phyloP scores from a whole-genome alignment of 1,139 yeast species.

The Kodamaea anthophila region DNA sequence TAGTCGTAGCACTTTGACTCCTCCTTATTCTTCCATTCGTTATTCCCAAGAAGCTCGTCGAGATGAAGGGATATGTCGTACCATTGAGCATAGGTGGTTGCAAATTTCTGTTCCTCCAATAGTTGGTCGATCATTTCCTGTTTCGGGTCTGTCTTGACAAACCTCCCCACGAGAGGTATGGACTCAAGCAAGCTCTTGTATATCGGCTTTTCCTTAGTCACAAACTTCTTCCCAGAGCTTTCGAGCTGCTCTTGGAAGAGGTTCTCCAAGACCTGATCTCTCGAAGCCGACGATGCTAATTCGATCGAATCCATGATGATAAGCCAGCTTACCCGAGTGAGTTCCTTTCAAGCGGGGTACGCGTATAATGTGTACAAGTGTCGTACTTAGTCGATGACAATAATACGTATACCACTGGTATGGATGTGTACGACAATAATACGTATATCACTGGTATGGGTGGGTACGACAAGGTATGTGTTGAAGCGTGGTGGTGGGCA shows the following conservation, averaged over 20 bases:
- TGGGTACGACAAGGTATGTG: no score
- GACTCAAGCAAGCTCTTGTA: constrained; percentile 8
- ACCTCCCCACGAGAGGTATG: constrained; percentile 23
- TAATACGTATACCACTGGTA: no score
- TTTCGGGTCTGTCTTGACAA: constrained; percentile 27
- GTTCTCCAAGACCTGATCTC: constrained; percentile 7
- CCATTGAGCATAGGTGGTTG: constrained; percentile 71
- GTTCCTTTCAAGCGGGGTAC: no score
- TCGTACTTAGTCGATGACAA: no score
- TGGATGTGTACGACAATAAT: no score
- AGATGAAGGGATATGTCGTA: constrained; percentile 51
- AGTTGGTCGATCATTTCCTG: constrained; percentile 24
- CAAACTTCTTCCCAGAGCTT: constrained; percentile 2
- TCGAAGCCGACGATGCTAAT: constrained; percentile 1
- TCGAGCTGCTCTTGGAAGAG: constrained; percentile 8
- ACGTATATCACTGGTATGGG: no score
- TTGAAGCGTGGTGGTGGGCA: no score
- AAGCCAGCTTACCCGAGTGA: no score
- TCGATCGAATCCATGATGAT: constrained; percentile 5
- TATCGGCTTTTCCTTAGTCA: not conserved
- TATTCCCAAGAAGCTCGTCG: constrained; percentile 59
- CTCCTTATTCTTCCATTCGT: constrained; percentile 63
- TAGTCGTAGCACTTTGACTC: constrained; percentile 69
- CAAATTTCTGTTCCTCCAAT: constrained; percentile 47
- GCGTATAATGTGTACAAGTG: no score